These are phyloP conservation scores for Fusarium ambrosium DNA, from an alignment of 2,329 filamentous ascomycete genomes.

Conservation along the genomic window DNA sequence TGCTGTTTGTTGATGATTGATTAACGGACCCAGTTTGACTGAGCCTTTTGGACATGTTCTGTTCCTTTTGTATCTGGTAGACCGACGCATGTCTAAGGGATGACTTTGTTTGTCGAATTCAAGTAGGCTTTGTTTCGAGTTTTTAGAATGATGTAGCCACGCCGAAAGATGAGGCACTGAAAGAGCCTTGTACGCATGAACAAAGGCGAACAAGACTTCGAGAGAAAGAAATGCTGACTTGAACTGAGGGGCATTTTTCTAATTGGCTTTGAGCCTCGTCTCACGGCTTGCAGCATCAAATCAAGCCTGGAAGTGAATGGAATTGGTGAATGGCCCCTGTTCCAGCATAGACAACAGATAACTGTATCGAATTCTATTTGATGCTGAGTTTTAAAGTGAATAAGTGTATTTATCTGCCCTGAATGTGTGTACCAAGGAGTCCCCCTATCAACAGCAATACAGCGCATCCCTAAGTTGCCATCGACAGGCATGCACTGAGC, in stretches of 20 bases:
- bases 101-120: not conserved
- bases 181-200: not conserved
- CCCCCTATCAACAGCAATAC: not conserved
- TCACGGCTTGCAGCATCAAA: not conserved
- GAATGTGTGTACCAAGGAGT: not conserved
- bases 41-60: not conserved
- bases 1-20: not conserved
- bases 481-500: not conserved
- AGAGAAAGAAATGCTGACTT: not conserved
- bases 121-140: not conserved
- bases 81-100: not conserved
- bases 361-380: not conserved
- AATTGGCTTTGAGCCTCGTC: not conserved
- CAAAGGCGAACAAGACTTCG: not conserved
- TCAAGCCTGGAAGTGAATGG: not conserved
- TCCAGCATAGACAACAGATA: not conserved
- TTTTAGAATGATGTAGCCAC: not conserved
- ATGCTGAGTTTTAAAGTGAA: not conserved
- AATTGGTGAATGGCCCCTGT: not conserved
- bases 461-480: not conserved
- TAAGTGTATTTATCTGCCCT: not conserved
- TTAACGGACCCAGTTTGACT: not conserved
- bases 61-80: conserved; percentile 3
- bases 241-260: too few species aligned
- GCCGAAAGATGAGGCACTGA: not conserved